Conservation (phyloP, 2,329 filamentous ascomycete species). For the Xylariaceae sp. region DNA sequence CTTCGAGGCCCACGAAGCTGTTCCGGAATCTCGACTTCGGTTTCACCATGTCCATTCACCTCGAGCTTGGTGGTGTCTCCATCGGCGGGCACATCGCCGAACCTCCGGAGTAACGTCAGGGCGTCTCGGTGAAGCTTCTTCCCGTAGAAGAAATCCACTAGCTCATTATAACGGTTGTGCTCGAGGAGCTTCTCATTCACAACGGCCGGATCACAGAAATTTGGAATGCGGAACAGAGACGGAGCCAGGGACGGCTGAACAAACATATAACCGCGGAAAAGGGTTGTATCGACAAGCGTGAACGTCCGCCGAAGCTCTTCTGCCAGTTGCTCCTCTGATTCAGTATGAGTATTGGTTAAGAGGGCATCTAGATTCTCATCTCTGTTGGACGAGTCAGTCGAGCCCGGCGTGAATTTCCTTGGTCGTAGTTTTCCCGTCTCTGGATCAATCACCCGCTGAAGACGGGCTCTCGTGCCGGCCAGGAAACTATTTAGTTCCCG, state of each 20-base stretch:
- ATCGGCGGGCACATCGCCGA: constrained; percentile 51
- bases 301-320: constrained; percentile 71
- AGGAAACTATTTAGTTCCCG: constrained; percentile 82
- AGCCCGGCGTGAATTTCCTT: constrained; percentile 40
- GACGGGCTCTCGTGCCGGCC: constrained; percentile 70
- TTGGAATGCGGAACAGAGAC: constrained; percentile 89
- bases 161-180: constrained; percentile 80
- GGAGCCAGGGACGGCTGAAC: constrained; percentile 78
- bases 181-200: constrained; percentile 91
- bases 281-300: constrained; percentile 82
- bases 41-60: constrained; percentile 26
- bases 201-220: constrained; percentile 94
- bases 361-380: constrained; percentile 31
- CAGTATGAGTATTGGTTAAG: constrained; percentile 42
- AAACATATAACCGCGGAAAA: constrained; percentile 95
- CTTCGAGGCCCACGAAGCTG: constrained; percentile 72
- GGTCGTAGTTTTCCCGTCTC: constrained; percentile 59
- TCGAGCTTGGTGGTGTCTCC: constrained; percentile 39
- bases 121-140: constrained; percentile 90
- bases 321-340: constrained; percentile 60
- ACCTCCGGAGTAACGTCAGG: constrained; percentile 73
- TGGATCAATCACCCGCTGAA: constrained; percentile 60
- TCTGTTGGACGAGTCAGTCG: constrained; percentile 35
- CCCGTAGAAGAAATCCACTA: constrained; percentile 96
- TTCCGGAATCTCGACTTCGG: constrained; percentile 32